A percentile compares a stretch with the other conserved stretches of the same genome.
These are phyloP conservation scores for Alternaria dauci DNA, from an alignment of 2,329 filamentous ascomycete species.

Conservation along the genomic window DNA sequence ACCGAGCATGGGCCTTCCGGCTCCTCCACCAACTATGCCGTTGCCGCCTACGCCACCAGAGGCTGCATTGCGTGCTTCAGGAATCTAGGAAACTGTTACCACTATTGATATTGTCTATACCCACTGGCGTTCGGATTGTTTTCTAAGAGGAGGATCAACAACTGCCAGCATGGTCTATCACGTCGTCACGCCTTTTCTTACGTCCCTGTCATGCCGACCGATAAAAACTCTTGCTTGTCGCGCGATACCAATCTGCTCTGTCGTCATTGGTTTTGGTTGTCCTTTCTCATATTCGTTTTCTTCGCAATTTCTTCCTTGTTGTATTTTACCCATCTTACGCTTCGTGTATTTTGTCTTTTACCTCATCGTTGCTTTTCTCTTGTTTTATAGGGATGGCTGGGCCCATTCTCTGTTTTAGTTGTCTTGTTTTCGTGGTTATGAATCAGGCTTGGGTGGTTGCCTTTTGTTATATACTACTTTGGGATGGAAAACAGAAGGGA, in stretches of 20 bases:
- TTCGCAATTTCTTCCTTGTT: neutral
- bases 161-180: constrained; percentile 3
- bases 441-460: neutral
- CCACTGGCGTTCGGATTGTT: neutral
- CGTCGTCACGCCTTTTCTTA: constrained; percentile 9
- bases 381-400: neutral
- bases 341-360: constrained; percentile 5
- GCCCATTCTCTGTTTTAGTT: neutral
- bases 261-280: neutral
- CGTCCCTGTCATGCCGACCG: constrained; percentile 6
- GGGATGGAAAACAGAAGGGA: neutral
- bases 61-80: constrained; percentile 7
- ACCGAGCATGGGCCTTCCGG: constrained; percentile 14
- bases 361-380: neutral
- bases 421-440: constrained; percentile 1
- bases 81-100: constrained; percentile 5
- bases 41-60: constrained; percentile 19
- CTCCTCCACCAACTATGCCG: constrained; percentile 20
- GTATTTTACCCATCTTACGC: neutral
- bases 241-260: constrained; percentile 14
- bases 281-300: neutral
- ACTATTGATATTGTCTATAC: constrained; percentile 1
- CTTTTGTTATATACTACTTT: neutral
- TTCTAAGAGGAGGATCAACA: neutral
- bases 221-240: constrained; percentile 6